A percentile compares a stretch with the other conserved stretches of the same genome.
Conservation (phyloP, 2,329 filamentous ascomycete genomes). For the Huntiella abstrusa region DNA sequence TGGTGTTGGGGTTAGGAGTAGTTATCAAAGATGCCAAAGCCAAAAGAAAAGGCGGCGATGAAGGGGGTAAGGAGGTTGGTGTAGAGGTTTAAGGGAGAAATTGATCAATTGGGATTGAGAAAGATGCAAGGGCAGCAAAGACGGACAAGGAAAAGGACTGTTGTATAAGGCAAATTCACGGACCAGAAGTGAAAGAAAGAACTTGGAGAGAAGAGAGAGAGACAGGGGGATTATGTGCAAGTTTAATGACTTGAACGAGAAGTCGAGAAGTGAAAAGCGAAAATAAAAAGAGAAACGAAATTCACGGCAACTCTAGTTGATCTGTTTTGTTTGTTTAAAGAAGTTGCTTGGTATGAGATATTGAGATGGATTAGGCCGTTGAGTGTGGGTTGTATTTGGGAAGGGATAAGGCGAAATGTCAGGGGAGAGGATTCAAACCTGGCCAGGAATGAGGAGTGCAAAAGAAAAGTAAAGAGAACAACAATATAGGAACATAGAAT, state of each 20-base stretch:
- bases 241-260: not conserved
- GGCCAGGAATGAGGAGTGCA: not conserved
- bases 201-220: not conserved
- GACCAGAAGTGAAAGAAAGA: not conserved
- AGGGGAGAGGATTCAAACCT: not conserved
- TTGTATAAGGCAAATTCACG: not conserved
- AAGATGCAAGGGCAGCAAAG: conserved; percentile 2
- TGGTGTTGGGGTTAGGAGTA: conserved; percentile 6
- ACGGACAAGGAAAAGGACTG: not conserved
- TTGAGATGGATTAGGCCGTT: not conserved
- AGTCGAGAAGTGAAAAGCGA: not conserved
- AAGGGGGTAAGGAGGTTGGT: not conserved
- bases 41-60: conserved; percentile 1
- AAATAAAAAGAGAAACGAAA: too few relatives aligned
- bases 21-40: not conserved
- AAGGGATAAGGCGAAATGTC: not conserved
- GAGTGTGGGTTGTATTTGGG: not conserved
- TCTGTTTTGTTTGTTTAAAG: too few relatives aligned
- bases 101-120: conserved; percentile 1
- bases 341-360: not conserved
- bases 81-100: not conserved
- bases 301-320: too few relatives aligned
- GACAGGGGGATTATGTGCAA: conserved; percentile 1
- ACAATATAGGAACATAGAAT: too few relatives aligned
- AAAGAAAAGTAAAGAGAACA: conserved; percentile 2